These are phyloP conservation scores for Curvularia sp. DNA, from an alignment of 2,329 filamentous ascomycete species.

Conservation along the genomic window DNA sequence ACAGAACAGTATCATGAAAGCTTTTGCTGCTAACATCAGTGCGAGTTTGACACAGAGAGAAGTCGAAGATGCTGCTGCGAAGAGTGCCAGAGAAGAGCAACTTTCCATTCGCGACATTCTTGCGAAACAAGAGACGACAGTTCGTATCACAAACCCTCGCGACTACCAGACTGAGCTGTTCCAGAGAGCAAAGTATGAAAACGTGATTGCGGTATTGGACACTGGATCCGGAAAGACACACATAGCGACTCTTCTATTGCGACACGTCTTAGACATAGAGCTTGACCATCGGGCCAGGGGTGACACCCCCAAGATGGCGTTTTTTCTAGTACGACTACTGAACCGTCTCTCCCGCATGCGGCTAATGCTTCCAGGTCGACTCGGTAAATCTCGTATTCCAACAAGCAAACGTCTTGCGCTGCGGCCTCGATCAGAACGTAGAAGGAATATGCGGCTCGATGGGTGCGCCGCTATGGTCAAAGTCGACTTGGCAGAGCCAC, in stretches of 20 bases:
- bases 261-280: constrained; percentile 78
- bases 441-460: constrained; percentile 77
- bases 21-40: constrained; percentile 54
- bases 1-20: constrained; percentile 54
- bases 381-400: constrained; percentile 91
- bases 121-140: constrained; percentile 58
- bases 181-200: constrained; percentile 81
- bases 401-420: constrained; percentile 80
- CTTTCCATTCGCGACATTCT: constrained; percentile 63
- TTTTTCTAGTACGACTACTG: constrained; percentile 72
- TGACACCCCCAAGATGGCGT: constrained; percentile 70
- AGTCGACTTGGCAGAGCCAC: constrained; percentile 65
- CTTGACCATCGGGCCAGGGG: constrained; percentile 71
- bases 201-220: constrained; percentile 91
- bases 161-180: constrained; percentile 95
- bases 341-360: no score
- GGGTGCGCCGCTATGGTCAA: constrained; percentile 66
- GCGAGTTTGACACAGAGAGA: constrained; percentile 53
- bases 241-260: constrained; percentile 87
- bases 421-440: constrained; percentile 79
- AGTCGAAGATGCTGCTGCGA: constrained; percentile 44
- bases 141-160: constrained; percentile 77
- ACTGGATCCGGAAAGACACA: constrained; percentile 97
- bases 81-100: constrained; percentile 54
- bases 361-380: constrained; percentile 65